Evolutionary conservation across 139 green algal species (phyloP).

Genomic region (Deuterostichococcus epilithicus): DNA sequence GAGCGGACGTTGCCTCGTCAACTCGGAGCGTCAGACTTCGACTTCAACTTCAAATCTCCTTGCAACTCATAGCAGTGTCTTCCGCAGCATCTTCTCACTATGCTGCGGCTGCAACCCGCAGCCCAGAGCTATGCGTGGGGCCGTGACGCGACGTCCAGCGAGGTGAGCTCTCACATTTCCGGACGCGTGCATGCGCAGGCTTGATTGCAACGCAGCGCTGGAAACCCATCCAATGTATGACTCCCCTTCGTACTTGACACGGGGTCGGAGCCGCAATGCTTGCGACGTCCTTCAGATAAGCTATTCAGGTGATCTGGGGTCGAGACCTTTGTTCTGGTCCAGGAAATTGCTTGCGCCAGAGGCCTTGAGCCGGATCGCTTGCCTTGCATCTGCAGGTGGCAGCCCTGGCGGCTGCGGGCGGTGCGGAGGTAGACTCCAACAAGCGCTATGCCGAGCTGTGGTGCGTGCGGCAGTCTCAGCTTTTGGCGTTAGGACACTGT

Average conservation of each 20-base stretch:
- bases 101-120: slow-evolving; percentile 63
- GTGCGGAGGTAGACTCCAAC: slow-evolving; percentile 44
- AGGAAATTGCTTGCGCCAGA: background rate
- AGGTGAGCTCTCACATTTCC: slow-evolving; percentile 44
- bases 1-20: too few relatives aligned
- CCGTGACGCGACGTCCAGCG: slow-evolving; percentile 22
- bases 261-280: background rate
- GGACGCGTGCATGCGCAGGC: background rate
- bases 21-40: background rate
- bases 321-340: background rate
- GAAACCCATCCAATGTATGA: background rate
- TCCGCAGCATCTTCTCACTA: slow-evolving; percentile 16
- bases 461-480: slow-evolving; percentile 37
- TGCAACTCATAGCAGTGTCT: background rate
- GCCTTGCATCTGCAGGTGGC: slow-evolving; percentile 60
- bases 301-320: background rate
- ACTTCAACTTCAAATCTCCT: background rate
- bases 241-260: background rate
- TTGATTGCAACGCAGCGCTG: background rate
- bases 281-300: background rate
- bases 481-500: background rate
- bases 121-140: slow-evolving; percentile 94
- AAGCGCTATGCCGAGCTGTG: slow-evolving; percentile 94
- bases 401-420: slow-evolving; percentile 58
- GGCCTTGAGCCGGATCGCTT: background rate